Conservation (phyloP, 2,329 filamentous ascomycete species). For the Cladosporium sp. region DNA sequence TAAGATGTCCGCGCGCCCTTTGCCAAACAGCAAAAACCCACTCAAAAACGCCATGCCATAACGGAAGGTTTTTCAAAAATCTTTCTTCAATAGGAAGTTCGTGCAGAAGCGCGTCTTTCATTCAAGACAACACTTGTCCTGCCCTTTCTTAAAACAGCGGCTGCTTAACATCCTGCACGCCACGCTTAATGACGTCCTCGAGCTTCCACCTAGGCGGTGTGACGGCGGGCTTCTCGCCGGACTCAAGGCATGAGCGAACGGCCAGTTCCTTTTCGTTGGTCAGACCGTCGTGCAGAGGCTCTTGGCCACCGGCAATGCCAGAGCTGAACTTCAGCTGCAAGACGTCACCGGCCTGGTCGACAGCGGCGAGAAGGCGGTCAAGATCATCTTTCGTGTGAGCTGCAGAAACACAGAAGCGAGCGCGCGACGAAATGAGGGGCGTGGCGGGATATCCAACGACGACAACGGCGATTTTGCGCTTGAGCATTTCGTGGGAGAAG, state of each 20-base stretch:
- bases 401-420: conserved; percentile 90
- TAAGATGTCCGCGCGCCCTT: no score
- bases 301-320: conserved; percentile 81
- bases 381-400: conserved; percentile 98
- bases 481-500: conserved; percentile 97
- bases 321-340: conserved; percentile 97
- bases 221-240: conserved; percentile 45
- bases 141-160: conserved; percentile 42
- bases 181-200: conserved; percentile 67
- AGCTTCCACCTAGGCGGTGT: conserved; percentile 73
- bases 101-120: background rate
- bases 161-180: conserved; percentile 70
- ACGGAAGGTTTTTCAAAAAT: background rate
- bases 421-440: conserved; percentile 88
- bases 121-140: background rate
- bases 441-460: conserved; percentile 97
- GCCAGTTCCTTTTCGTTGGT: conserved; percentile 67
- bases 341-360: conserved; percentile 86
- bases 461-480: conserved; percentile 94
- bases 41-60: conserved; percentile 10
- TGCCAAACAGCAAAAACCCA: no score
- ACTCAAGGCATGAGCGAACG: conserved; percentile 48
- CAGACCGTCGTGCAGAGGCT: conserved; percentile 68
- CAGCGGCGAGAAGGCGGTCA: conserved; percentile 81
- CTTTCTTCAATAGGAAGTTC: background rate